Conservation (phyloP, 805 yeast genomes). For the Starmera caribaea region DNA sequence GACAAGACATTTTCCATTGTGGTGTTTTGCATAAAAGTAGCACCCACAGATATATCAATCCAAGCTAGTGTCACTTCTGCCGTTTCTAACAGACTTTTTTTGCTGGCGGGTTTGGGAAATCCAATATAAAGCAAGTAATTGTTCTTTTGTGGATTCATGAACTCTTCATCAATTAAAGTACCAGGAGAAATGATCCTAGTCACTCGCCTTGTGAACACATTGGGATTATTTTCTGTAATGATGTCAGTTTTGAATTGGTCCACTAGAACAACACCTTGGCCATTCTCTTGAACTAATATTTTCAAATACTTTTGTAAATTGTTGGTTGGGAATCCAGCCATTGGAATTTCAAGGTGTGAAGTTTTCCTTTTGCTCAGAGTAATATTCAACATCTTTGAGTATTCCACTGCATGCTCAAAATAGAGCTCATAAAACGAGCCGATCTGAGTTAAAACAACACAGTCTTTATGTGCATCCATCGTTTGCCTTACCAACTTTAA, state of each 20-base stretch:
- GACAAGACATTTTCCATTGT: constrained; percentile 51
- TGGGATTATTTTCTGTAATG: constrained; percentile 22
- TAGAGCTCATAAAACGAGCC: constrained; percentile 86
- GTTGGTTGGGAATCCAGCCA: constrained; percentile 85
- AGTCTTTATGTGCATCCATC: constrained; percentile 37
- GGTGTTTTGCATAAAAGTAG: constrained; percentile 59
- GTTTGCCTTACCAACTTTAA: constrained; percentile 25
- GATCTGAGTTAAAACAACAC: constrained; percentile 67
- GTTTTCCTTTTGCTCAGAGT: constrained; percentile 53
- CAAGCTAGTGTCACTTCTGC: constrained; percentile 67
- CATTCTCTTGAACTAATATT: constrained; percentile 59
- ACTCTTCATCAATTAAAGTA: constrained; percentile 78
- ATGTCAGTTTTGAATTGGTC: constrained; percentile 43
- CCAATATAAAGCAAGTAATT: constrained; percentile 62
- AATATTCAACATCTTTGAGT: constrained; percentile 62
- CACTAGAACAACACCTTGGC: constrained; percentile 71
- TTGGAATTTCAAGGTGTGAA: constrained; percentile 40
- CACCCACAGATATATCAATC: constrained; percentile 85
- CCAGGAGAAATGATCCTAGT: constrained; percentile 87
- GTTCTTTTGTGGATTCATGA: constrained; percentile 61
- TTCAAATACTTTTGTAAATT: constrained; percentile 67
- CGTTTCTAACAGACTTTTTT: constrained; percentile 27
- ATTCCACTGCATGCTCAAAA: constrained; percentile 75
- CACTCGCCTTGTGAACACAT: constrained; percentile 53
- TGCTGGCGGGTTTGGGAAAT: constrained; percentile 31